Evolutionary conservation across 495 filamentous ascomycete species (phyloP), one percentile per base, ranked within the genome.

Genomic region (Schizothecium vesticola): DNA sequence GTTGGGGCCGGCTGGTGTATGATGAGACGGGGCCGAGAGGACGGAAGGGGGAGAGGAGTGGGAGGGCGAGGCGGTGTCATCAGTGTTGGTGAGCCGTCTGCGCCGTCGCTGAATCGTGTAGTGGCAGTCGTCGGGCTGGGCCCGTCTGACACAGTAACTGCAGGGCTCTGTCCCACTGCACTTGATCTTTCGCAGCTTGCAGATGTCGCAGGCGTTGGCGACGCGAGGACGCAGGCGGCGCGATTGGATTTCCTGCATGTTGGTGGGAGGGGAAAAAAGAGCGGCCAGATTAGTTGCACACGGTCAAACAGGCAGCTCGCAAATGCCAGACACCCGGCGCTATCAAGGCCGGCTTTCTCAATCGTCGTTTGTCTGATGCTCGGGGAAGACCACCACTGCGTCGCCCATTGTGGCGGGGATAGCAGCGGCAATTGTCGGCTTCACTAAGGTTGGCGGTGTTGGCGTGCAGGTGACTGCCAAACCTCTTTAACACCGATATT

Each of bases 111-210:
- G 69, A 4, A 71, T 66, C 0, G 74, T 74, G 65, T 76, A 79
- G 36, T 63, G 69, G 63, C 77, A 79, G 33, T 43, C 64, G 13
- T 73, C 69, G 3, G 76, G 72, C 21, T 70, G 72, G 24, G 71
- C 60, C 8, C 74, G 65, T 13, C 72, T 55, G 13, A 70, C 67
- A 55, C 79, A 82, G 36, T 79, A 81, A 1, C 65, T 68, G 70
- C 80, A 82, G 6, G 80, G 80, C 26, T 63, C 69, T 0, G 61
- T 64, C 24, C 80, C 80, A 58, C 76, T 76, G 72, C 80, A 82
- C 64, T 80, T 80, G 58, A 82, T 75, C 72, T 80, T 82, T 24
- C 81, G 79, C 51, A 76, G 70, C 64, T 83, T 83, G 76, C 81
- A 83, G 9, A 75, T 68, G 65, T 83, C 81, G 64, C 81, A 83